Conservation (phyloP, 2,329 filamentous ascomycete genomes). For the Malbranchea cinnamomea region DNA sequence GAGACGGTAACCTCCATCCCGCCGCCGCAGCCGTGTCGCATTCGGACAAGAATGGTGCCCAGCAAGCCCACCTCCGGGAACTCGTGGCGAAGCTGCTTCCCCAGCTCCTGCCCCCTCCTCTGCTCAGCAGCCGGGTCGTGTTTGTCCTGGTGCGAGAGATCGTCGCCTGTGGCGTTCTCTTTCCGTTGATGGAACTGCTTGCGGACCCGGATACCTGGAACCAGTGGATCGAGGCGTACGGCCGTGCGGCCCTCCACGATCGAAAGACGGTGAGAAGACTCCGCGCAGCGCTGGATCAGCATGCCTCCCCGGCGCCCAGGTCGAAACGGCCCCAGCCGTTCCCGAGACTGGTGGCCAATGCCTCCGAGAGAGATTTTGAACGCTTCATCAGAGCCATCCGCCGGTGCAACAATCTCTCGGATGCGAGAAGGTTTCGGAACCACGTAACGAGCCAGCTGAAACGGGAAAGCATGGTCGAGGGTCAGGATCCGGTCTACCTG, state of each 20-base stretch:
- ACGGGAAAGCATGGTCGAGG: conserved; percentile 61
- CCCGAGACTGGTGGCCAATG: conserved; percentile 63
- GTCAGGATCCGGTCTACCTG: conserved; percentile 72
- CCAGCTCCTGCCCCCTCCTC: conserved; percentile 53
- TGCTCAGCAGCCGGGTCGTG: conserved; percentile 68
- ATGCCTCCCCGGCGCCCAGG: conserved; percentile 68
- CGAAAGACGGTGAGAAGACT: conserved; percentile 87
- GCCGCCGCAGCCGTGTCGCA: conserved; percentile 74
- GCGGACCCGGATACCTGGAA: conserved; percentile 97
- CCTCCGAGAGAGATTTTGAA: conserved; percentile 87
- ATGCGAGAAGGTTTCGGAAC: conserved; percentile 81
- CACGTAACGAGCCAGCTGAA: conserved; percentile 87
- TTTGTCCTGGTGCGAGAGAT: conserved; percentile 73
- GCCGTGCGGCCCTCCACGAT: conserved; percentile 78
- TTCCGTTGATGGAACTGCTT: conserved; percentile 63
- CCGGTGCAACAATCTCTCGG: conserved; percentile 78
- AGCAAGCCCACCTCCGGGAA: conserved; percentile 76
- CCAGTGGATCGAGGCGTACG: conserved; percentile 79
- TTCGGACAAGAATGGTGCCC: conserved; percentile 66
- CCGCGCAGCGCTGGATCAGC: conserved; percentile 80
- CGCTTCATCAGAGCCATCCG: conserved; percentile 82
- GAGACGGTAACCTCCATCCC: conserved; percentile 72
- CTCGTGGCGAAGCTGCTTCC: conserved; percentile 60
- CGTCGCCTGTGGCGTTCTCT: conserved; percentile 79
- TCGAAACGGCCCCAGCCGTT: conserved; percentile 51